Base-by-base conservation (phyloP, 2,329 filamentous ascomycete genomes). In the Fusarium sp. region DNA sequence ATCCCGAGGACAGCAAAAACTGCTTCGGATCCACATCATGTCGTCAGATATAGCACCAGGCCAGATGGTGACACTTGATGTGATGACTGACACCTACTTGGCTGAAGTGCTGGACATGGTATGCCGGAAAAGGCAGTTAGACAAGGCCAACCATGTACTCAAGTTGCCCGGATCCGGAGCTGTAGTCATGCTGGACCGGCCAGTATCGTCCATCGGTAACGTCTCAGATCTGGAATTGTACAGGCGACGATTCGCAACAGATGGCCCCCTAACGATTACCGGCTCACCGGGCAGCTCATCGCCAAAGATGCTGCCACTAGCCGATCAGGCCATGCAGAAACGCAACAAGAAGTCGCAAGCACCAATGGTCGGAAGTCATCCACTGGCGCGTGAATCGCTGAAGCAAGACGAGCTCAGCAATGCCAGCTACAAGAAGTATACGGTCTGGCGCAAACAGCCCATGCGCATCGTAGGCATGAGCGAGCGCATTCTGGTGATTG, bases 81-180 rank as follows among this genome's bases (percentile, higher is more conserved):
- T 93, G 43, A 94, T 91, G 1, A 93, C 91, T 0, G 91, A 95
- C 70, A 95, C 90, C 29, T 96, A 94, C 76, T 87, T 96, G 42
- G 91, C 91, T 41, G 92, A 96, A 76, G 88, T 96, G 27, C 88
- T 95, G 50, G 92, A 95, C 74, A 84, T 89, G 67, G 90, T 92
- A 4, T 96, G 92, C 76, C 87, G 89, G 40, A 92, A 92, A 77
- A 85, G 93, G 41, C 88, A 92, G 58, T 82, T 96, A 1, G 93
- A 96, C 76, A 93, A 94, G 80, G 90, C 86, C 18, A 88, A 90
- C 57, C 92, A 93, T 75, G 90, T 95, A 7, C 85, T 96, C 66
- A 94, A 93, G 77, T 85, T 95, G 13, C 89, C 90, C 1, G 88
- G 88, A 15, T 92, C 91, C 4, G 90, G 90, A 17, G 91, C 90